These are phyloP conservation scores for sorghum (Sorghum bicolor) DNA, from an alignment of 176 grass and related monocot genomes.

Conservation along the genomic window DNA sequence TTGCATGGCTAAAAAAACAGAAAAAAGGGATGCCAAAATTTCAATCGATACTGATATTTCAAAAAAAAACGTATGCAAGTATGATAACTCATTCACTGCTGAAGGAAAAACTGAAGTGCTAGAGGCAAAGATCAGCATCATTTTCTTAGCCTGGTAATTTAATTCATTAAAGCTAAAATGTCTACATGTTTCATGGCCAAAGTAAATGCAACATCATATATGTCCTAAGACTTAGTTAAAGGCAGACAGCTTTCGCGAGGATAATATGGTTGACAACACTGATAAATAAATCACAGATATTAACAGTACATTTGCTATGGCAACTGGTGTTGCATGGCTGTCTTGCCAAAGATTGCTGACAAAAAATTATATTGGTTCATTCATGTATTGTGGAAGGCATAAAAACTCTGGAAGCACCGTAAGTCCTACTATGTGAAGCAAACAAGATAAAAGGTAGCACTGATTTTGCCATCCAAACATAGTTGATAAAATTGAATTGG, in stretches of 20 bases:
- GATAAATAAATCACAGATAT: neutral
- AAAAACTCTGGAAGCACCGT: neutral
- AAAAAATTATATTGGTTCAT: neutral
- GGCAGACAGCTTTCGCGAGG: neutral
- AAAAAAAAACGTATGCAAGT: neutral
- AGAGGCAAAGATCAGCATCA: neutral
- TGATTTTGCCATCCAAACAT: neutral
- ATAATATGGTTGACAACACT: neutral
- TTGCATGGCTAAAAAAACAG: constrained; percentile 75
- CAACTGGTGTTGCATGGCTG: neutral
- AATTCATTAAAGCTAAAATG: neutral
- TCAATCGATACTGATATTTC: constrained; percentile 3
- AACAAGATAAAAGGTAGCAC: neutral
- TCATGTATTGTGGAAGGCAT: neutral
- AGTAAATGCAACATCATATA: neutral
- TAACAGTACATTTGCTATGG: neutral
- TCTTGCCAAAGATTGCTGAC: neutral
- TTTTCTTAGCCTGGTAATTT: neutral
- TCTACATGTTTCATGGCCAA: neutral
- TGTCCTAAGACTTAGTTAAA: neutral
- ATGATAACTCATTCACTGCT: neutral
- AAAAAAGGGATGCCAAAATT: constrained; percentile 2
- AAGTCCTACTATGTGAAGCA: neutral
- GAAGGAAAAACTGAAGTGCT: neutral
- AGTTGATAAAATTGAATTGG: neutral